Percentiles rank a stretch among this genome's conserved stretches.
These are phyloP conservation scores for Coriolopsis trogii DNA, from an alignment of 1,284 basidiomycete species.

Conservation along the genomic window DNA sequence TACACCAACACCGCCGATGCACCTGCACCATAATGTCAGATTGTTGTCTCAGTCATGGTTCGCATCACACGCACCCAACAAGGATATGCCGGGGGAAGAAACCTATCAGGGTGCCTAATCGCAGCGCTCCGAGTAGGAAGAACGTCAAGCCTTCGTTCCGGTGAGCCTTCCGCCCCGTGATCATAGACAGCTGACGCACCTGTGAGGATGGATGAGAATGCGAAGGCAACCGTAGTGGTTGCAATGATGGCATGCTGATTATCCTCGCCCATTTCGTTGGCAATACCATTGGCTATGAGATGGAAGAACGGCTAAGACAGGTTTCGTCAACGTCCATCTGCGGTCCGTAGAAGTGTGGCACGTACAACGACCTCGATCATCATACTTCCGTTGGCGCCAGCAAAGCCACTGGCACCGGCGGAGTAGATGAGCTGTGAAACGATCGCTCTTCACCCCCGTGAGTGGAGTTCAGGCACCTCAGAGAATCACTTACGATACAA, in stretches of 20 bases:
- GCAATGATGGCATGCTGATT: conserved; percentile 78
- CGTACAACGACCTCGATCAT: conserved; percentile 96
- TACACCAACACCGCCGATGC: conserved; percentile 95
- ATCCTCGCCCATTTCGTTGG: conserved; percentile 72
- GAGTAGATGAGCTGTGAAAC: conserved; percentile 88
- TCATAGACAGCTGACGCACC: conserved; percentile 48
- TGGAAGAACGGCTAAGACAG: conserved; percentile 92
- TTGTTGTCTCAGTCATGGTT: background rate
- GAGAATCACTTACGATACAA: conserved; percentile 65
- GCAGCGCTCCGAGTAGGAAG: conserved; percentile 83
- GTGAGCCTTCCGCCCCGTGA: background rate
- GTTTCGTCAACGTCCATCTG: background rate
- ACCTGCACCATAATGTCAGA: conserved; percentile 46
- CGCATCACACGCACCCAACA: conserved; percentile 62
- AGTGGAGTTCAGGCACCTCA: background rate
- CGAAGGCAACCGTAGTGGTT: conserved; percentile 90
- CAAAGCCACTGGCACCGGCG: conserved; percentile 87
- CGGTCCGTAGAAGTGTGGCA: conserved; percentile 28
- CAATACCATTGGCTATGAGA: conserved; percentile 83
- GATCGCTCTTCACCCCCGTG: conserved; percentile 48
- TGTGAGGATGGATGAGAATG: conserved; percentile 89
- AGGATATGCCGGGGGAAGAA: conserved; percentile 98
- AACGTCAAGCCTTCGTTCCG: conserved; percentile 70
- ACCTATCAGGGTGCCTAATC: conserved; percentile 85
- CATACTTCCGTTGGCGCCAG: conserved; percentile 94